Base-by-base conservation (phyloP, 116 monocot genomes). In the Dioscorea cayenensis region DNA sequence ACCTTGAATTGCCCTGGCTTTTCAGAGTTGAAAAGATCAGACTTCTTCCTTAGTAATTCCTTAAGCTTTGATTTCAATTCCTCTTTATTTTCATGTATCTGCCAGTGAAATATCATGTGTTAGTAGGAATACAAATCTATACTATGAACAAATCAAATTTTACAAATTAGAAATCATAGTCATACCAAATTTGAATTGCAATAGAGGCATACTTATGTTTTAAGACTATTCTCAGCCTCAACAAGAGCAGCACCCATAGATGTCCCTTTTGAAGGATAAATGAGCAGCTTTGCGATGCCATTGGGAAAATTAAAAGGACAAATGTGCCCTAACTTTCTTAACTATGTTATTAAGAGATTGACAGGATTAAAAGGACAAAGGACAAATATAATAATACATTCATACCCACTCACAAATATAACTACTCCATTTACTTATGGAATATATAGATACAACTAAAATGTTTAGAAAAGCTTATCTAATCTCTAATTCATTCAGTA, bases 1-100 rank as follows among this genome's bases (percentile, higher is more conserved):
- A 97, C 97, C 97, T 90, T 97, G 71, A 93, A 93, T 64, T 93
- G 90, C 71, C 86, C 93, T 38, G 77, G 79, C 83, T 81, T 83
- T 69, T 86, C 93, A 61, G 85, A 80, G 68, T 88, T 97, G 63
- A 93, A 90, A 77, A 90, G 76, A 80, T 97, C 97, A 28, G 97
- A 92, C 67, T 93, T 97, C 76, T 93, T 88, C n/a, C 86, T 84
- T 19, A 97, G 77, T 63, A 75, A 17, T 69, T 81, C 84, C 71
- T 97, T 97, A 22, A 97, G 84, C 86, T 79, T 92, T 81, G 88
- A 70, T 76, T 97, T 97, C 75, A 97, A 38, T 2, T 97, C 93
- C 55, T 92, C 93, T 73, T 86, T 90, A 74, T 92, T 96, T 65
- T 83, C 97, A 71, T 37, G 67, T 55, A 78, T 75, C 84, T 84